Conservation (phyloP, 805 yeast species). For the Wickerhamiella brachini region DNA sequence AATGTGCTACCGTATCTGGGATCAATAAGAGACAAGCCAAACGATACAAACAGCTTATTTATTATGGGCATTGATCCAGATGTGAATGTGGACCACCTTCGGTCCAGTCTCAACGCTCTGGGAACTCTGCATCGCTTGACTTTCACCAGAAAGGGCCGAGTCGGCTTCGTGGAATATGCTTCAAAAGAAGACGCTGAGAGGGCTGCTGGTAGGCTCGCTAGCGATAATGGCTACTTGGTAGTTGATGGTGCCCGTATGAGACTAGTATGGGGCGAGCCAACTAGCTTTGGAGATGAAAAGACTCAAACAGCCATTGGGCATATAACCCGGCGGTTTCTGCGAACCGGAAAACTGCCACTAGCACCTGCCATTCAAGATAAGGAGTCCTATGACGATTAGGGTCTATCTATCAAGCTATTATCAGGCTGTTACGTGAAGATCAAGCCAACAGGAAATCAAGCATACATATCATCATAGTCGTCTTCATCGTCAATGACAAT, state of each 20-base stretch:
- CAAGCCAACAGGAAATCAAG: conserved; percentile 25
- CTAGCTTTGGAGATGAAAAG: conserved; percentile 12
- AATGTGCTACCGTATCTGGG: conserved; percentile 45
- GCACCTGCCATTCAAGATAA: too few relatives aligned
- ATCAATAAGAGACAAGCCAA: conserved; percentile 31
- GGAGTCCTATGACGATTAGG: neutral
- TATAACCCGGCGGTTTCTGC: conserved; percentile 7
- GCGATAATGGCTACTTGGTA: conserved; percentile 15
- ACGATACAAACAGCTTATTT: conserved; percentile 41
- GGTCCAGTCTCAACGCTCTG: conserved; percentile 28
- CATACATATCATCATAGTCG: conserved; percentile 66
- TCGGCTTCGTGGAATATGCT: conserved; percentile 49
- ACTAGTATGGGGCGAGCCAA: conserved; percentile 22
- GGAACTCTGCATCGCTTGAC: conserved; percentile 38
- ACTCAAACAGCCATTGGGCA: conserved; percentile 7
- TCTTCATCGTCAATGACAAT: conserved; percentile 38
- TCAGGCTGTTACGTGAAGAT: too few relatives aligned
- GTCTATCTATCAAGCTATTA: too few relatives aligned
- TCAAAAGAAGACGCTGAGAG: conserved; percentile 40
- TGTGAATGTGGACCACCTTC: conserved; percentile 34
- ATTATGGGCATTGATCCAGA: conserved; percentile 60
- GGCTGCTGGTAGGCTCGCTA: conserved; percentile 9
- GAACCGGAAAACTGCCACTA: neutral
- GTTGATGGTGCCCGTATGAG: conserved; percentile 20
- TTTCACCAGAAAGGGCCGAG: conserved; percentile 42